phyloP scores from a whole-genome alignment of 1,284 basidiomycete genomes.

The Stereum hirsutum region DNA sequence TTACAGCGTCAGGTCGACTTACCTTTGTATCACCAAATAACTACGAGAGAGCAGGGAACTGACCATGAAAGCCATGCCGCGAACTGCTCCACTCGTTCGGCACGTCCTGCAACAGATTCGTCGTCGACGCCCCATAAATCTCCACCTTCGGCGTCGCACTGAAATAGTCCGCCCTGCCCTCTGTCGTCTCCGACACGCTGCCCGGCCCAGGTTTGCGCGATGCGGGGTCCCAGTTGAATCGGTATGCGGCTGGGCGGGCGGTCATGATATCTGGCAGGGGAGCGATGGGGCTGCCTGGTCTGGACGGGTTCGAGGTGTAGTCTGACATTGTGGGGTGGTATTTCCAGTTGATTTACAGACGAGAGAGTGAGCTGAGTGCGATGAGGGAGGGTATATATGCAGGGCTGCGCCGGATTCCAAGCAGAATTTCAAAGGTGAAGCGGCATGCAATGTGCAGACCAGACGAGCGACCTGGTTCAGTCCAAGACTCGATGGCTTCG shows the following conservation, averaged over 20 bases:
- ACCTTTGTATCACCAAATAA: neutral
- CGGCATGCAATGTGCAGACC: no score
- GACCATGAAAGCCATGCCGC: slow-evolving; percentile 74
- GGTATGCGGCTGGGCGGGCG: slow-evolving; percentile 36
- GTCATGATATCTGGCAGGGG: slow-evolving; percentile 31
- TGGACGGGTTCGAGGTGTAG: slow-evolving; percentile 29
- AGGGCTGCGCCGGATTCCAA: no score
- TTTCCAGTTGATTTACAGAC: neutral
- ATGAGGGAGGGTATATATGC: neutral
- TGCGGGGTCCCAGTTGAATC: slow-evolving; percentile 61
- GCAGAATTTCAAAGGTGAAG: no score
- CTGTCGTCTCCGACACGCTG: slow-evolving; percentile 59
- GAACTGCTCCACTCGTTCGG: slow-evolving; percentile 69
- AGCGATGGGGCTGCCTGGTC: slow-evolving; percentile 39
- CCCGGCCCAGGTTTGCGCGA: slow-evolving; percentile 44
- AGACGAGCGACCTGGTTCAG: no score
- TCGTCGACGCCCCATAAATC: slow-evolving; percentile 22
- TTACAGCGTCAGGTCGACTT: no score
- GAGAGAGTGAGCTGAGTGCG: neutral
- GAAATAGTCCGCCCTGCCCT: slow-evolving; percentile 36
- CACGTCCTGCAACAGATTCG: slow-evolving; percentile 33
- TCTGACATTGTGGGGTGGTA: slow-evolving; percentile 29
- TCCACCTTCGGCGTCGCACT: slow-evolving; percentile 11
- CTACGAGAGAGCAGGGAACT: slow-evolving; percentile 13
- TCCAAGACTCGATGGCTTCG: no score